phyloP scores from a whole-genome alignment of 2,329 filamentous ascomycete genomes.

The Aspergillus phoenicis region DNA sequence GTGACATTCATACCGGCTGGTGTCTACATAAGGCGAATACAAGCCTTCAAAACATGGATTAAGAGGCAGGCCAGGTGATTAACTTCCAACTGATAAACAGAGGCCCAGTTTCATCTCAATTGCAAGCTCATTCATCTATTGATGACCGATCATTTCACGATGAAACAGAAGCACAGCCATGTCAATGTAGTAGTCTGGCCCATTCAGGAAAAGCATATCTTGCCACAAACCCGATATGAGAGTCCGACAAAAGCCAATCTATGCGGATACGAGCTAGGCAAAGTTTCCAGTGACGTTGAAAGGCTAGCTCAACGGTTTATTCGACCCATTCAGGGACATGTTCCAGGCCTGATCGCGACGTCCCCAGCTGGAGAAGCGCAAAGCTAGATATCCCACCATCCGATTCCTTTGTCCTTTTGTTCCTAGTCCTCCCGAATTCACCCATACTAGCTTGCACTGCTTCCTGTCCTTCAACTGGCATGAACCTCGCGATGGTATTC shows the following conservation, averaged over 20 bases:
- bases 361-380: not conserved
- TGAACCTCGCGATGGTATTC: not conserved
- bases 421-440: not conserved
- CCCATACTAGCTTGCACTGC: not conserved
- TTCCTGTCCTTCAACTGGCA: not conserved
- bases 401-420: not conserved
- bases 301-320: not conserved
- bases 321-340: not conserved
- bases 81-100: too few species aligned
- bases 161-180: not conserved
- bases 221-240: not conserved
- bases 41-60: too few species aligned
- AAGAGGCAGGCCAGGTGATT: too few species aligned
- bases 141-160: not conserved
- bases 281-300: not conserved
- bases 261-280: not conserved
- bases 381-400: not conserved
- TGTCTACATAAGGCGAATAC: too few species aligned
- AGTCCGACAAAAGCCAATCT: not conserved
- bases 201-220: not conserved
- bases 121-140: not conserved
- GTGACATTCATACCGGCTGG: too few species aligned
- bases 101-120: not conserved
- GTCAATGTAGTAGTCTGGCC: not conserved
- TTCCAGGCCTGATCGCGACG: not conserved